Conservation (phyloP, 2,329 filamentous ascomycete genomes). For the Colletotrichum sidae region DNA sequence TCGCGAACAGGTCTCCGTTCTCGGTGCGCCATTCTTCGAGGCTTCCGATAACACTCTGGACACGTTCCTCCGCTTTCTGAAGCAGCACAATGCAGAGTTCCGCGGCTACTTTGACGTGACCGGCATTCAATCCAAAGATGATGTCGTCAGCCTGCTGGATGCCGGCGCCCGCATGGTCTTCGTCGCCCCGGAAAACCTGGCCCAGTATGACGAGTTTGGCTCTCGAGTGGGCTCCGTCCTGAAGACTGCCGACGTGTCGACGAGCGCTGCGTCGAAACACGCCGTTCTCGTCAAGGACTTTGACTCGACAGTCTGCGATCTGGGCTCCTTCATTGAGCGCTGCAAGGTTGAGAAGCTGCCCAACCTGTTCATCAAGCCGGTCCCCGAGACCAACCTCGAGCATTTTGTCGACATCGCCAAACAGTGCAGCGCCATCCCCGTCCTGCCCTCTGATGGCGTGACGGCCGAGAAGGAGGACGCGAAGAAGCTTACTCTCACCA, state of each 20-base stretch:
- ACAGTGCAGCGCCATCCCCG: conserved; percentile 71
- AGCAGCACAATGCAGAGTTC: conserved; percentile 62
- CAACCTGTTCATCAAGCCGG: conserved; percentile 63
- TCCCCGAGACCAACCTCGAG: conserved; percentile 58
- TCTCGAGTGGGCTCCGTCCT: conserved; percentile 67
- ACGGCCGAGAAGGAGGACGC: conserved; percentile 75
- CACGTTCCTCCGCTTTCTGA: conserved; percentile 60
- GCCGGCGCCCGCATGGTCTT: conserved; percentile 88
- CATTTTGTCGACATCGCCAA: conserved; percentile 60
- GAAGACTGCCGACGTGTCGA: conserved; percentile 56
- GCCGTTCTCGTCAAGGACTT: conserved; percentile 66
- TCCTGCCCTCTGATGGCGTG: conserved; percentile 78
- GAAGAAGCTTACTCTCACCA: conserved; percentile 73
- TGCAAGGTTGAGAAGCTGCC: conserved; percentile 59
- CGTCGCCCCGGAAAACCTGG: conserved; percentile 77
- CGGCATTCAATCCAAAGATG: conserved; percentile 73
- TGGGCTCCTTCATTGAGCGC: conserved; percentile 57
- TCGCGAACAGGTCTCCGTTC: conserved; percentile 67
- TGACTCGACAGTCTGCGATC: conserved; percentile 55
- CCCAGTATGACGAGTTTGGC: conserved; percentile 66
- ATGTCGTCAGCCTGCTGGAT: conserved; percentile 85
- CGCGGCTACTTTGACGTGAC: conserved; percentile 83
- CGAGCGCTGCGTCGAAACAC: conserved; percentile 54
- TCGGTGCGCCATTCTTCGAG: conserved; percentile 70
- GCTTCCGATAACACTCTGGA: conserved; percentile 61